phyloP scores from a whole-genome alignment of 2,329 filamentous ascomycete species.

The Diaporthe vexans region DNA sequence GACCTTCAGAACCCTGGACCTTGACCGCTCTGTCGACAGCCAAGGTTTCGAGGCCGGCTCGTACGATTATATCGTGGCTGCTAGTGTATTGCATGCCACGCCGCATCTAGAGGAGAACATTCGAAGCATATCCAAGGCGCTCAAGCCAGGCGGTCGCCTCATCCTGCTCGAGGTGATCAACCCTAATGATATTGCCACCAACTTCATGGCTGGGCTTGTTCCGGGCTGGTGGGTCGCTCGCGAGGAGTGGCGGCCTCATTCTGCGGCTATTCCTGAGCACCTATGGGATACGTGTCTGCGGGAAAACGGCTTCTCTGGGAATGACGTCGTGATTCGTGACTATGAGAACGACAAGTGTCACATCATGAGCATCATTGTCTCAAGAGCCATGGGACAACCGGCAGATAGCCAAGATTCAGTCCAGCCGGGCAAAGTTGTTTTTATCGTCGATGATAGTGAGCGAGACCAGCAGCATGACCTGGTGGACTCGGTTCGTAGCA shows the following conservation, averaged over 20 bases:
- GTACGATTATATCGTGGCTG: constrained; percentile 46
- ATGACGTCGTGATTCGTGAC: constrained; percentile 24
- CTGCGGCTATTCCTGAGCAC: constrained; percentile 5
- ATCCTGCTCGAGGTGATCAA: constrained; percentile 36
- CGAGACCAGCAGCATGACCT: background rate
- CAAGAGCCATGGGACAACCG: background rate
- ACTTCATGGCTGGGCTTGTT: constrained; percentile 37
- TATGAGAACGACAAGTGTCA: constrained; percentile 35
- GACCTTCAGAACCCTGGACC: constrained; percentile 34
- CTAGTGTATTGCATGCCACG: constrained; percentile 40
- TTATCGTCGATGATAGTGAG: background rate
- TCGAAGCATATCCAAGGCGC: constrained; percentile 42
- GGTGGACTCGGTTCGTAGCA: background rate
- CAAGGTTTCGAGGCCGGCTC: constrained; percentile 51
- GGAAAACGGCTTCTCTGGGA: constrained; percentile 40
- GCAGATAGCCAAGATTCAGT: background rate
- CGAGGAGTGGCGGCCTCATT: constrained; percentile 34
- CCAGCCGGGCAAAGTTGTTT: background rate
- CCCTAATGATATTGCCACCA: constrained; percentile 32
- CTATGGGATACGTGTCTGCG: constrained; percentile 15
- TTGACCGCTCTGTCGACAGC: constrained; percentile 41
- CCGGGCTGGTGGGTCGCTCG: constrained; percentile 38
- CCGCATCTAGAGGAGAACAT: constrained; percentile 43
- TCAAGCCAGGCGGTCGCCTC: constrained; percentile 28
- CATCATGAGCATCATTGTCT: constrained; percentile 20